Evolutionary conservation across 73 alveolate genomes (phyloP).

Genomic region (Breviolum minutum): DNA sequence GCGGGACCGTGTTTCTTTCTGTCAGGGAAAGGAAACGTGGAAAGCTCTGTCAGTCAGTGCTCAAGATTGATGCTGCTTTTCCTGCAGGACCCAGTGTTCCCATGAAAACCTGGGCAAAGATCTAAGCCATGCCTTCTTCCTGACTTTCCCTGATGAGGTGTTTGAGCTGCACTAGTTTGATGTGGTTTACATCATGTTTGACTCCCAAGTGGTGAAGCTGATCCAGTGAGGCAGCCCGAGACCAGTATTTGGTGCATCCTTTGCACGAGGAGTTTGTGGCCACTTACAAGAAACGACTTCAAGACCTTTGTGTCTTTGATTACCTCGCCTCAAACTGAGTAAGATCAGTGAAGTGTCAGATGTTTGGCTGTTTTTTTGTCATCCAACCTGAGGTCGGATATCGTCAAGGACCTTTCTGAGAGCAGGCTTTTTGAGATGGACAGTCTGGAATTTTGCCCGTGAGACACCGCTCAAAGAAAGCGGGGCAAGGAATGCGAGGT

Average conservation of each 20-base stretch:
- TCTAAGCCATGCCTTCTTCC: constrained; percentile 32
- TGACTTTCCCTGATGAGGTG: constrained; percentile 36
- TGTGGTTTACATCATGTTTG: not conserved
- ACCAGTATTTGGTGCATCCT: constrained; percentile 51
- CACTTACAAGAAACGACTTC: constrained; percentile 5
- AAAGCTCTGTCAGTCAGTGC: not conserved
- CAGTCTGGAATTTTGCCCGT: not conserved
- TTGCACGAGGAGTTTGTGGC: constrained; percentile 53
- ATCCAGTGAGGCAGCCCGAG: constrained; percentile 10
- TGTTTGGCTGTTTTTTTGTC: not conserved
- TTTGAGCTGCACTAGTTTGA: not conserved
- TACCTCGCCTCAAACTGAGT: not conserved
- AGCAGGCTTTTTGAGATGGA: not conserved
- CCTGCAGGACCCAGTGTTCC: constrained; percentile 42
- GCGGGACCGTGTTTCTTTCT: not conserved
- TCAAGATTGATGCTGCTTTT: not conserved
- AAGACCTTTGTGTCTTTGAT: constrained; percentile 40
- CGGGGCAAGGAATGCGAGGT: too few relatives aligned
- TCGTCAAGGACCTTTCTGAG: constrained; percentile 34
- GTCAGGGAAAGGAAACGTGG: not conserved
- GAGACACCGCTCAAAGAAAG: constrained; percentile 7
- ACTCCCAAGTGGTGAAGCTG: not conserved
- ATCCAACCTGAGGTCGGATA: not conserved
- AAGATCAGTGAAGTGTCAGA: not conserved
- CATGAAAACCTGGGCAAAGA: constrained; percentile 29